Conservation (phyloP, 345 rosid species). For the Camelina sativa region DNA sequence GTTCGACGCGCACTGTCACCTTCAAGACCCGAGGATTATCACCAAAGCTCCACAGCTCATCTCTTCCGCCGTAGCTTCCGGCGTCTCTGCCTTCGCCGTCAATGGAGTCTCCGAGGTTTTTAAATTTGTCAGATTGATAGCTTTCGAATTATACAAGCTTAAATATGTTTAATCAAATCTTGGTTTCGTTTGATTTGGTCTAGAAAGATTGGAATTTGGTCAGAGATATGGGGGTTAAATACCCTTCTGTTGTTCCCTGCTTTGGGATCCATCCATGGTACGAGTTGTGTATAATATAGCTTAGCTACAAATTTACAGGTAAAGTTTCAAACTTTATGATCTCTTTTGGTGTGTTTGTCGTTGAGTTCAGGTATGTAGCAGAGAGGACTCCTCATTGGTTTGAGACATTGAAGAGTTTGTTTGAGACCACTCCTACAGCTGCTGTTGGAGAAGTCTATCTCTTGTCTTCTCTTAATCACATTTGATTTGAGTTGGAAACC, state of each 20-base stretch:
- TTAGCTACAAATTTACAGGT: background rate
- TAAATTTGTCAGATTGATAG: slow-evolving; percentile 4
- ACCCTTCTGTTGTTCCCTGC: slow-evolving; percentile 83
- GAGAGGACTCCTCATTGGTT: slow-evolving; percentile 86
- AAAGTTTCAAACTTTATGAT: slow-evolving; percentile 7
- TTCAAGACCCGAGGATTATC: slow-evolving; percentile 87
- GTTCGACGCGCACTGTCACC: slow-evolving; percentile 96
- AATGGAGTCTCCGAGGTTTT: slow-evolving; percentile 82
- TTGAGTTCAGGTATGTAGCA: slow-evolving; percentile 55
- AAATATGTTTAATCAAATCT: background rate
- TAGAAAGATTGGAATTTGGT: slow-evolving; percentile 89
- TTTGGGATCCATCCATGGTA: slow-evolving; percentile 96
- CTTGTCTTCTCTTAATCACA: background rate
- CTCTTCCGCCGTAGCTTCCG: slow-evolving; percentile 60
- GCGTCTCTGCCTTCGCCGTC: slow-evolving; percentile 71
- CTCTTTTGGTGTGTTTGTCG: background rate
- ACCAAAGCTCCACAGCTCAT: slow-evolving; percentile 66
- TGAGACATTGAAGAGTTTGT: slow-evolving; percentile 61
- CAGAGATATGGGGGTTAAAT: slow-evolving; percentile 64
- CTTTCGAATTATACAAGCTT: background rate
- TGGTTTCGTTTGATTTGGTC: slow-evolving; percentile 19
- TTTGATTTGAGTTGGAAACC: background rate
- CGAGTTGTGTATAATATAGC: background rate
- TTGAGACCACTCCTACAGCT: slow-evolving; percentile 77
- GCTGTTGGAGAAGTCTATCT: slow-evolving; percentile 87